Evolutionary conservation across 169 alveolate species (phyloP), one percentile per base, ranked within the genome.

Genomic region (Plasmodium inui): DNA sequence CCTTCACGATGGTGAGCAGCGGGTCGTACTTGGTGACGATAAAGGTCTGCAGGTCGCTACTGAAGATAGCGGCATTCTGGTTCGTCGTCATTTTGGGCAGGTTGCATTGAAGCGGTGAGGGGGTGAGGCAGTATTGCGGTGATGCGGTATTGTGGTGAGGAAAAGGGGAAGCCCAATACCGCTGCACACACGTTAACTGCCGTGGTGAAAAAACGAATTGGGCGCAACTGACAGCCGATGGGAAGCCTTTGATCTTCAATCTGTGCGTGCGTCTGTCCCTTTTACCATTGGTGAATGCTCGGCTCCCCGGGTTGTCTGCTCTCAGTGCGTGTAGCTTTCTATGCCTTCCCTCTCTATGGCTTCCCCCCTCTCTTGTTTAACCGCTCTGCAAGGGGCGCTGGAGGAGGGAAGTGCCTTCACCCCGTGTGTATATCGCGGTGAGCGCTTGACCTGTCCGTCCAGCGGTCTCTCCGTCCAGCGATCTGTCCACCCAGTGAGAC

Each of bases 21-120:
- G 99, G 99, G 83, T 98, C 99, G 71, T 96, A 98, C 83, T 98
- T 98, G 17, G 99, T 97, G 30, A 98, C 97, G 0, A 98, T 94
- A 92, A 98, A 98, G 2, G 97, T 96, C 76, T 96, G 98, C 22
- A 96, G 92, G 71, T 96, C 98, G 17, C 97, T 96, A 14, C 97
- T 95, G 94, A 93, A 96, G 22, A 97, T 92, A 17, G 96, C 74
- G 30, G 86, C 44, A 34, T 28, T 88, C 46, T 76, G 85, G 37
- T 44, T 76, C 14, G 89, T 78, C 19, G 94, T 71, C 94, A 88
- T 88, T 88, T 83, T 83, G 12, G 26, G 53, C 17, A 30, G 10
- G 12, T 46, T 46, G 12, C 39, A 46, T 28, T 39, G 14, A 84
- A 3, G 57, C 57, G 57, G n/a, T 3, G 5, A 44, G 1, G 44